A percentile compares a stretch with the other conserved stretches of the same genome.
phyloP scores from a whole-genome alignment of 2,329 filamentous ascomycete species.

The Graphilbum sp. region DNA sequence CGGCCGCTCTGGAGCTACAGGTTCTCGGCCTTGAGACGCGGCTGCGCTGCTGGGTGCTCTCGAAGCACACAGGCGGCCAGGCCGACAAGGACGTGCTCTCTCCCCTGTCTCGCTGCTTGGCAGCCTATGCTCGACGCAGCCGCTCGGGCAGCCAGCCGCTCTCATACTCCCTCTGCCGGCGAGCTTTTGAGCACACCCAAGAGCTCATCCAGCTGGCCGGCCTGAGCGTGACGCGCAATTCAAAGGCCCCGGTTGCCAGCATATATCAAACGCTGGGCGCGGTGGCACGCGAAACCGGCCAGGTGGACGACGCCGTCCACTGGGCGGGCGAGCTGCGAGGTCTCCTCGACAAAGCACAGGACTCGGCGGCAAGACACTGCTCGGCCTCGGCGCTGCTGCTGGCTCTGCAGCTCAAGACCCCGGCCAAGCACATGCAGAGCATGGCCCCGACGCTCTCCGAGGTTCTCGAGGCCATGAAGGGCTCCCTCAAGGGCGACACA shows the following conservation, averaged over 20 bases:
- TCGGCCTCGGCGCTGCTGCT: constrained; percentile 38
- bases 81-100: constrained; percentile 47
- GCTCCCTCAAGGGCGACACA: constrained; percentile 40
- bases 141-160: constrained; percentile 14
- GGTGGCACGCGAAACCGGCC: constrained; percentile 28
- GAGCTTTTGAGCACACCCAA: constrained; percentile 20
- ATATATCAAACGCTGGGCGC: constrained; percentile 35
- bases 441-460: constrained; percentile 24
- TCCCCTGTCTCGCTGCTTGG: constrained; percentile 46
- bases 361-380: constrained; percentile 32
- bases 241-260: constrained; percentile 25
- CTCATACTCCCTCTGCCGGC: constrained; percentile 23
- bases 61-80: constrained; percentile 37
- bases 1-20: constrained; percentile 45
- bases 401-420: constrained; percentile 32
- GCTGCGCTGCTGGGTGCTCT: constrained; percentile 49
- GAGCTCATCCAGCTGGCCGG: constrained; percentile 16
- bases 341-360: constrained; percentile 19
- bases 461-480: constrained; percentile 38
- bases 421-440: constrained; percentile 19
- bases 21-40: constrained; percentile 43
- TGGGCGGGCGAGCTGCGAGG: constrained; percentile 34
- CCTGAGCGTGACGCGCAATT: constrained; percentile 18
- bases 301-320: constrained; percentile 32
- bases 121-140: constrained; percentile 40